These are phyloP conservation scores for Triticum dicoccoides DNA, from an alignment of 176 grass and related monocot genomes.

Conservation along the genomic window DNA sequence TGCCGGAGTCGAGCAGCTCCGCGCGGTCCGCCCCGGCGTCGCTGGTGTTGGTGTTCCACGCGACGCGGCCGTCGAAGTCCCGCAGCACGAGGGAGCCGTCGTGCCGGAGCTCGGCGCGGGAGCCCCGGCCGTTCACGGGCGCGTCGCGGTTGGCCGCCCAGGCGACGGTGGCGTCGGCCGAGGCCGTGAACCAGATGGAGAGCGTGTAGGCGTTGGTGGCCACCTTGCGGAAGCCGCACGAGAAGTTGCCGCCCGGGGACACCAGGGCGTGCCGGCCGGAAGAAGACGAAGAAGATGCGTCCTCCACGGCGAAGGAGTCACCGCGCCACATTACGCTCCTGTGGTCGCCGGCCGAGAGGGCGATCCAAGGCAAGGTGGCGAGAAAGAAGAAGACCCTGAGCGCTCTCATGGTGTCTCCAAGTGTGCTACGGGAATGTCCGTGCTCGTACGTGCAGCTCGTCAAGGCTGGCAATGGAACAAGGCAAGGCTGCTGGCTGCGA, in stretches of 20 bases:
- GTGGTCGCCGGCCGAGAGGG: background rate
- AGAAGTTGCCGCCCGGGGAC: slow-evolving; percentile 50
- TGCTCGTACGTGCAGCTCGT: background rate
- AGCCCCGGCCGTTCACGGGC: slow-evolving; percentile 65
- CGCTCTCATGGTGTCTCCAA: background rate
- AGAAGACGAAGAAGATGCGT: background rate
- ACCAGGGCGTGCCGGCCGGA: slow-evolving; percentile 11
- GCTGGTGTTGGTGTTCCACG: slow-evolving; percentile 54
- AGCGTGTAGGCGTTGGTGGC: slow-evolving; percentile 57
- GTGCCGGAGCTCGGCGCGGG: slow-evolving; percentile 7
- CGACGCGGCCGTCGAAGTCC: slow-evolving; percentile 49
- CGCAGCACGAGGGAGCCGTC: slow-evolving; percentile 32
- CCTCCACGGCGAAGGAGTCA: slow-evolving; percentile 26
- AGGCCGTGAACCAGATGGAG: slow-evolving; percentile 53
- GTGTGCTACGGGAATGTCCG: background rate
- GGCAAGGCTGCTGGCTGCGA: background rate
- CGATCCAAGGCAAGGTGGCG: background rate
- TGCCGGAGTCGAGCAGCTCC: slow-evolving; percentile 50
- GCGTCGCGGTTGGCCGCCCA: slow-evolving; percentile 68
- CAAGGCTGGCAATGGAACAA: background rate
- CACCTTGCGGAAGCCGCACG: slow-evolving; percentile 58
- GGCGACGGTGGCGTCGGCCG: slow-evolving; percentile 35
- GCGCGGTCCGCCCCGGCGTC: slow-evolving; percentile 19
- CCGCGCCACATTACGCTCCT: slow-evolving; percentile 34
- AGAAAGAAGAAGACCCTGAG: background rate